Evolutionary conservation across 179 eudicot species (phyloP).

Genomic region (Spergularia azorica): DNA sequence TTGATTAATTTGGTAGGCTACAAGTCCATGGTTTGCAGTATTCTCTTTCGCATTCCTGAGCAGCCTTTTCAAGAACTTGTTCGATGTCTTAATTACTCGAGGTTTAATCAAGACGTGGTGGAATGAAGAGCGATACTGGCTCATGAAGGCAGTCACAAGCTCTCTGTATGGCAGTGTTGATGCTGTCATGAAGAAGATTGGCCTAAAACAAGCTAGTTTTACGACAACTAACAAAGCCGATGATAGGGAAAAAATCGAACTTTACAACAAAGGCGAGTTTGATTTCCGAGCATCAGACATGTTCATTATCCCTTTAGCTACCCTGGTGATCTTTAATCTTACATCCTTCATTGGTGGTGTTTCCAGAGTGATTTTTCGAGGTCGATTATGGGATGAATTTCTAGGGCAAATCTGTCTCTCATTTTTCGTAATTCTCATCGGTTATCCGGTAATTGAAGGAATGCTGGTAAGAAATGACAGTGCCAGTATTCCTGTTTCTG

Average conservation of each 20-base stretch:
- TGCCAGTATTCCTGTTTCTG: slow-evolving; percentile 11
- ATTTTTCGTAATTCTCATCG: background rate
- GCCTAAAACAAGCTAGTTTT: slow-evolving; percentile 12
- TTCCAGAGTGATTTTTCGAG: background rate
- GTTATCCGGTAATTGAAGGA: slow-evolving; percentile 8
- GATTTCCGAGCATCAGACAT: slow-evolving; percentile 5
- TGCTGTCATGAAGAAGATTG: slow-evolving; percentile 7
- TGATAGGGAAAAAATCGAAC: slow-evolving; percentile 1
- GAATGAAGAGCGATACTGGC: slow-evolving; percentile 10
- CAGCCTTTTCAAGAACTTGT: slow-evolving; percentile 4
- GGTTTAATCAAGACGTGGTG: slow-evolving; percentile 2
- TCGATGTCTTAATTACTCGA: slow-evolving; percentile 3
- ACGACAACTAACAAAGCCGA: slow-evolving; percentile 11
- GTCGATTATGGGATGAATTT: background rate
- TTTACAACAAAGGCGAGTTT: slow-evolving; percentile 7
- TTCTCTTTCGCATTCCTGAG: background rate
- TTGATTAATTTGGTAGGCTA: slow-evolving; percentile 3
- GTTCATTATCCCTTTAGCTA: slow-evolving; percentile 8
- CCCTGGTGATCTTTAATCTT: background rate
- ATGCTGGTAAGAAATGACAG: slow-evolving; percentile 1
- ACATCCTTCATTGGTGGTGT: background rate
- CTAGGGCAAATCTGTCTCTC: slow-evolving; percentile 5
- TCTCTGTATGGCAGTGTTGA: background rate
- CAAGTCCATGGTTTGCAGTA: slow-evolving; percentile 11
- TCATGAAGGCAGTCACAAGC: slow-evolving; percentile 14